Percentiles rank a stretch among this genome's conserved stretches.
Evolutionary conservation across 768 basidiomycete genomes (phyloP).

Genomic region (Kwoniella sp.): DNA sequence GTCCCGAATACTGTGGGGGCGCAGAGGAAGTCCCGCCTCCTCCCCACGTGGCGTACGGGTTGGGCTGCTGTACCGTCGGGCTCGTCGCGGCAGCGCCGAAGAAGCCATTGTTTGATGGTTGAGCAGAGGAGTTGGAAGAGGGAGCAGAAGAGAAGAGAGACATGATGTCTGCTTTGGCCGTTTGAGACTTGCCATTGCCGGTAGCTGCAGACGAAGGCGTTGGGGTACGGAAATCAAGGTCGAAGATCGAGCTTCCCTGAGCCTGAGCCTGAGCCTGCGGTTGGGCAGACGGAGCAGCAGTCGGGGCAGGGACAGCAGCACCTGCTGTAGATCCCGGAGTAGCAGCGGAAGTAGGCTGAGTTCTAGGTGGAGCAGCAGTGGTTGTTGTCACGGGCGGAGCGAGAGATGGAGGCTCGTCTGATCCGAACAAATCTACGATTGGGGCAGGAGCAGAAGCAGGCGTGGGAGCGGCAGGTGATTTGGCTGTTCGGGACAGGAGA

Average conservation of each 20-base stretch:
- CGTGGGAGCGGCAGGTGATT: constrained; percentile 29
- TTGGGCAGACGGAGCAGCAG: constrained; percentile 14
- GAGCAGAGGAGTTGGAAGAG: constrained; percentile 27
- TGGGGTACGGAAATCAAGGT: constrained; percentile 54
- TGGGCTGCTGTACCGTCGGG: constrained; percentile 24
- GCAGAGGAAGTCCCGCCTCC: constrained; percentile 44
- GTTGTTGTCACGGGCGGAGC: constrained; percentile 30
- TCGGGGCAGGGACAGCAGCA: constrained; percentile 22
- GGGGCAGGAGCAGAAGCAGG: constrained; percentile 39
- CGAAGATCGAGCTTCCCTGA: constrained; percentile 44
- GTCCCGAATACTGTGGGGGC: constrained; percentile 16
- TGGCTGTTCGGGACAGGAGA: constrained; percentile 38
- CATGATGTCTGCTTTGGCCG: constrained; percentile 53
- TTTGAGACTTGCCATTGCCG: constrained; percentile 31
- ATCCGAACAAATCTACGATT: constrained; percentile 47
- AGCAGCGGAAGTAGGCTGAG: constrained; percentile 13
- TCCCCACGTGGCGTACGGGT: constrained; percentile 38
- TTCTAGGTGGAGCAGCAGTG: constrained; percentile 25
- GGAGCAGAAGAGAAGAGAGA: constrained; percentile 48
- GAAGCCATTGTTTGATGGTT: constrained; percentile 28
- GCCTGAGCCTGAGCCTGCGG: too few species aligned
- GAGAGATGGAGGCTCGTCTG: constrained; percentile 35
- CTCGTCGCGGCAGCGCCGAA: constrained; percentile 31
- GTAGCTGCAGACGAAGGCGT: constrained; percentile 21
- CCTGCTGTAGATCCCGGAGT: constrained; percentile 18